phyloP scores from a whole-genome alignment of 140 eudicot species.

The Anethum foeniculum region DNA sequence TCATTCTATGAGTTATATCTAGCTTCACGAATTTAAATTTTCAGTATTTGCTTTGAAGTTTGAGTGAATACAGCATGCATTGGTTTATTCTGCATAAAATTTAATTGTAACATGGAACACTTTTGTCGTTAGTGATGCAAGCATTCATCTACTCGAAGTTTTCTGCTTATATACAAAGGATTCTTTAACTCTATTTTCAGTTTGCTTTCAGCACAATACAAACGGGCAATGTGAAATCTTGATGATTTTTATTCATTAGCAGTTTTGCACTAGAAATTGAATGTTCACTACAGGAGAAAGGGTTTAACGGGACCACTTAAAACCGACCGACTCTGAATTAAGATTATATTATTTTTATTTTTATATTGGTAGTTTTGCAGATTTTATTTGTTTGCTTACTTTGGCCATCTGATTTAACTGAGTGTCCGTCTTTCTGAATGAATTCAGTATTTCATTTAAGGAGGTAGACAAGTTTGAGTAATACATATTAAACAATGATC shows the following conservation, averaged over 20 bases:
- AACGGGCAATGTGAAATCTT: not conserved
- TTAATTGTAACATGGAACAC: not conserved
- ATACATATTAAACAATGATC: too few relatives aligned
- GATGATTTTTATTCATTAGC: not conserved
- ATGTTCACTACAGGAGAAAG: too few relatives aligned
- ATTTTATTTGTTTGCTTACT: too few relatives aligned
- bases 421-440: too few relatives aligned
- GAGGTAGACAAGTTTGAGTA: too few relatives aligned
- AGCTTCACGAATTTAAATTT: not conserved
- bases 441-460: too few relatives aligned
- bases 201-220: not conserved
- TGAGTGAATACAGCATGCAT: not conserved
- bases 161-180: not conserved
- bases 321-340: too few relatives aligned
- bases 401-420: too few relatives aligned
- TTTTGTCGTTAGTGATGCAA: too few relatives aligned
- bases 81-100: not conserved
- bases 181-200: not conserved
- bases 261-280: not conserved
- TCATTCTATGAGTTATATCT: not conserved
- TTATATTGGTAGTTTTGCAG: too few relatives aligned
- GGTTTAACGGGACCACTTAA: too few relatives aligned
- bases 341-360: too few relatives aligned
- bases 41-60: not conserved
- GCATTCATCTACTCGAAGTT: not conserved